A percentile compares a stretch with the other conserved stretches of the same genome.
phyloP scores from a whole-genome alignment of 495 filamentous ascomycete species.

The Neurospora discreta region DNA sequence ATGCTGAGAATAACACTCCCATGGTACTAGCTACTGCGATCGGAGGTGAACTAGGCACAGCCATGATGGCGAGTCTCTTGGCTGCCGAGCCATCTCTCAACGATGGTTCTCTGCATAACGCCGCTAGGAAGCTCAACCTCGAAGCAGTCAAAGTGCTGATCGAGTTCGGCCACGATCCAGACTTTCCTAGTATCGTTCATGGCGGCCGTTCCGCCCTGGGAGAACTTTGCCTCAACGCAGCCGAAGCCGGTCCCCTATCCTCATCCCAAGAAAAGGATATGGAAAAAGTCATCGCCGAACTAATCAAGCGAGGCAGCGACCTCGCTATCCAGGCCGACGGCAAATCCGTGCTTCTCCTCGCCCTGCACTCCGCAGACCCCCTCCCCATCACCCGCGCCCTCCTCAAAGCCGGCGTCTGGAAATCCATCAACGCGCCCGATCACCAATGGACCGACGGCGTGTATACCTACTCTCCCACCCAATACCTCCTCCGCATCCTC shows the following conservation, averaged over 20 bases:
- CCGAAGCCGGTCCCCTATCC: slow-evolving; percentile 25
- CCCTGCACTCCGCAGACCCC: slow-evolving; percentile 32
- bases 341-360: slow-evolving; percentile 34
- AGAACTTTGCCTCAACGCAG: slow-evolving; percentile 36
- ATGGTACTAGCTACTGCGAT: slow-evolving; percentile 37
- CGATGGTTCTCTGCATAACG: slow-evolving; percentile 40
- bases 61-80: slow-evolving; percentile 34
- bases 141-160: slow-evolving; percentile 32
- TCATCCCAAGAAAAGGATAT: slow-evolving; percentile 30
- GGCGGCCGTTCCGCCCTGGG: slow-evolving; percentile 36
- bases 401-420: slow-evolving; percentile 36
- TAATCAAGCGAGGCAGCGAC: slow-evolving; percentile 30
- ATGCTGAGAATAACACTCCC: slow-evolving; percentile 33
- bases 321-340: slow-evolving; percentile 30
- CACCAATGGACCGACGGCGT: slow-evolving; percentile 32
- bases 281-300: slow-evolving; percentile 35
- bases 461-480: slow-evolving; percentile 34
- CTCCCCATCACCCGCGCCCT: slow-evolving; percentile 31
- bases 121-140: slow-evolving; percentile 34
- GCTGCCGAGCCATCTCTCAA: slow-evolving; percentile 34
- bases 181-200: slow-evolving; percentile 38
- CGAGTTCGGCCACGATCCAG: slow-evolving; percentile 33
- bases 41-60: slow-evolving; percentile 33
- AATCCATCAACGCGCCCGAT: slow-evolving; percentile 30
- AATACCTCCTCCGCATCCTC: slow-evolving; percentile 30